Evolutionary conservation across 805 yeast genomes (phyloP).

Genomic region (Yarrowia phangngaensis): DNA sequence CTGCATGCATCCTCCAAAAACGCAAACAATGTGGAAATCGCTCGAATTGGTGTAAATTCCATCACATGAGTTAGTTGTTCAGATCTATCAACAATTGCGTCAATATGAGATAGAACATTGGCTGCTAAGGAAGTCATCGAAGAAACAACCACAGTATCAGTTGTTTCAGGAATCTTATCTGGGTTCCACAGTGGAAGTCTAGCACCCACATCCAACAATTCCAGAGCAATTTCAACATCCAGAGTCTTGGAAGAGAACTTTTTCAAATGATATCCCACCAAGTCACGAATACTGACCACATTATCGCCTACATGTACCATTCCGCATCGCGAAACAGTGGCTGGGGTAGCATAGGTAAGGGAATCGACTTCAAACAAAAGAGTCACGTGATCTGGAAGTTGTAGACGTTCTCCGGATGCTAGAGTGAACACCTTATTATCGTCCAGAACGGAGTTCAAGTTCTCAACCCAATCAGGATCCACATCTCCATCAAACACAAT

Average conservation of each 20-base stretch:
- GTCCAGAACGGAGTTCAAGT: slow-evolving; percentile 83
- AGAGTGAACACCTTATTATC: slow-evolving; percentile 78
- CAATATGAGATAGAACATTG: slow-evolving; percentile 28
- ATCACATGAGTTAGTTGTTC: slow-evolving; percentile 48
- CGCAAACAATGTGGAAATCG: slow-evolving; percentile 43
- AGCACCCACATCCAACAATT: slow-evolving; percentile 1
- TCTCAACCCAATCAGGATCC: slow-evolving; percentile 93
- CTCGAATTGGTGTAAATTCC: slow-evolving; percentile 44
- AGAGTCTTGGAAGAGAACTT: neutral
- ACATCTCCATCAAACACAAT: slow-evolving; percentile 87
- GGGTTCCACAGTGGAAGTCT: slow-evolving; percentile 9
- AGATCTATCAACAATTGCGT: slow-evolving; percentile 36
- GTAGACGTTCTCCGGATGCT: slow-evolving; percentile 83
- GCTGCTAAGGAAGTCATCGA: slow-evolving; percentile 6
- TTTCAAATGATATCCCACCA: slow-evolving; percentile 33
- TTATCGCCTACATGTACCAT: slow-evolving; percentile 65
- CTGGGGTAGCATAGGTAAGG: slow-evolving; percentile 70
- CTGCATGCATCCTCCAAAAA: slow-evolving; percentile 43
- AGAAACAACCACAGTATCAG: neutral
- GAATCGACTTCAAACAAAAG: slow-evolving; percentile 74
- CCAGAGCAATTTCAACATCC: slow-evolving; percentile 3
- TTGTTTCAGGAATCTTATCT: neutral
- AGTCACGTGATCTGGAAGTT: slow-evolving; percentile 58
- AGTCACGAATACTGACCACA: slow-evolving; percentile 33
- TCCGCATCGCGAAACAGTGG: slow-evolving; percentile 91